Percentiles rank a stretch among this genome's conserved stretches.
phyloP scores from a whole-genome alignment of 495 filamentous ascomycete genomes.

The Cercophora samala region DNA sequence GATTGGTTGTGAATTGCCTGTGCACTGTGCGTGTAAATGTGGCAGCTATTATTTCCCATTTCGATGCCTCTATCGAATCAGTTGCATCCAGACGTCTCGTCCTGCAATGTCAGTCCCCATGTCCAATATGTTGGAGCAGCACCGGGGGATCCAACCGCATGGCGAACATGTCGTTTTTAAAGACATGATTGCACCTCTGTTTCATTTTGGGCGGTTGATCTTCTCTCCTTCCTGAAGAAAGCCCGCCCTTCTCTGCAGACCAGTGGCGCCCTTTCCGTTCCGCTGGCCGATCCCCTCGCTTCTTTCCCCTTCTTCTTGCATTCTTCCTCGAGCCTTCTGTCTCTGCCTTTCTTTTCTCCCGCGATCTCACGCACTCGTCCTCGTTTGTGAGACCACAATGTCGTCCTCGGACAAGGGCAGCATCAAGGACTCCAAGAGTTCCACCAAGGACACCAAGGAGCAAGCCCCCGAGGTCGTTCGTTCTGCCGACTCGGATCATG shows the following conservation, averaged over 20 bases:
- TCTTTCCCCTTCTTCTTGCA: constrained; percentile 2
- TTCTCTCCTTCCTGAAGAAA: constrained; percentile 15
- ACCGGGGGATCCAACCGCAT: constrained; percentile 4
- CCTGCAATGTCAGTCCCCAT: constrained; percentile 2
- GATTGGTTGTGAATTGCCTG: background rate
- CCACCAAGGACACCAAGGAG: constrained; percentile 4
- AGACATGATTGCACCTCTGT: constrained; percentile 11
- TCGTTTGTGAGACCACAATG: constrained; percentile 9
- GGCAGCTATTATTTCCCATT: constrained; percentile 10
- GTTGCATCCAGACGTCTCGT: constrained; percentile 4
- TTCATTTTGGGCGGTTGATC: constrained; percentile 15
- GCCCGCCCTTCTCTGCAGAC: constrained; percentile 12
- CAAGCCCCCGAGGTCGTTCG: background rate
- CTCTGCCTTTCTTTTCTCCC: background rate
- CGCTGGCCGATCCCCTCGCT: constrained; percentile 7
- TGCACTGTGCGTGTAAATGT: constrained; percentile 1
- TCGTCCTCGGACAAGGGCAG: constrained; percentile 21
- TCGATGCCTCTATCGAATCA: constrained; percentile 7
- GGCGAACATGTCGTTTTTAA: constrained; percentile 12
- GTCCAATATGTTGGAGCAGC: constrained; percentile 6
- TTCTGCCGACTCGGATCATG: background rate
- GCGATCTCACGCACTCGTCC: background rate
- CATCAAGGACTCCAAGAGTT: background rate
- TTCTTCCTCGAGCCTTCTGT: background rate
- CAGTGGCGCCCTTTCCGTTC: constrained; percentile 13